Evolutionary conservation across 140 eudicot species (phyloP), one percentile per base, ranked within the genome.

Genomic region (Bidens hawaiensis): DNA sequence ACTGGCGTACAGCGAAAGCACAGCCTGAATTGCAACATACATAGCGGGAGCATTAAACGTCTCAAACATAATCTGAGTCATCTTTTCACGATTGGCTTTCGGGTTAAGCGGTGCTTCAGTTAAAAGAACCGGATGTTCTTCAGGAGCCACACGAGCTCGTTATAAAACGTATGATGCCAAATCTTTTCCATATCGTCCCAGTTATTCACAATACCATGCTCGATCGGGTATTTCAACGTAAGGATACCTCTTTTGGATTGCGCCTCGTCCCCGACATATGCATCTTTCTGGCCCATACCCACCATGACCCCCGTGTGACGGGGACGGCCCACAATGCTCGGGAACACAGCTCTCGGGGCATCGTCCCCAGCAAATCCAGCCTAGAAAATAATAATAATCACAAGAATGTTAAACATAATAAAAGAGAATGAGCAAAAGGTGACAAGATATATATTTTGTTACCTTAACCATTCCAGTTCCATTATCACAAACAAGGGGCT

Each of bases 381-480:
- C 62, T 55, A 24, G 12, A 52, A 52, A 50, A 50, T 31, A 26
- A 50, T 31, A 26, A 52, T 52, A 52, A 52, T 24, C 60, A 52
- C 13, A 25, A 2, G 38, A 52, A 23, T 21, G 26, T 5, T 2
- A 1, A 13, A 52, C 24, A 52, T 11, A n/a, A 46, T 24, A 46
- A 63, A 63, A 41, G 0, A n/a, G 8, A 21, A 25, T 65, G 28
- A 26, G 9, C 4, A 21, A 68, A 33, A 14, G 10, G 13, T 11
- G 19, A 3, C 22, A 9, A 71, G 64, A 3, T 19, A 13, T 8
- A 19, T 6, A 23, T 62, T 23, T 58, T 28, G 2, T 49, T 81
- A 81, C 87, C 87, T 84, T 84, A 60, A 84, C 93, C 87, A 81
- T 81, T 81, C 87, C 87, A 24, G 93, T 84, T 64, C 93, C 93